phyloP scores from a whole-genome alignment of 345 rosid genomes.

The Heritiera littoralis region DNA sequence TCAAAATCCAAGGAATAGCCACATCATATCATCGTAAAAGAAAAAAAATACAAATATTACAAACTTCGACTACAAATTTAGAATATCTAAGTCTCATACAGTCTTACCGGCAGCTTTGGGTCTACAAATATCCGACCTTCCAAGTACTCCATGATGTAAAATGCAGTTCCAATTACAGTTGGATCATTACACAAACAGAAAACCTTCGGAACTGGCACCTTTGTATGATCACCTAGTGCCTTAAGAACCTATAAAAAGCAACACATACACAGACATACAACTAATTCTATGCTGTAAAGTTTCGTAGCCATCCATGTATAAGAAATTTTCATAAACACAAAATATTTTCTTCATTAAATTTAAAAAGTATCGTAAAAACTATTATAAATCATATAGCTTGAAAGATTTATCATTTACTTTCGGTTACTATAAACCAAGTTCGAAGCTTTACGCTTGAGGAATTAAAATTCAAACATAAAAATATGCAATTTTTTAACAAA shows the following conservation, averaged over 20 bases:
- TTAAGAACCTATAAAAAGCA: conserved; percentile 54
- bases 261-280: neutral
- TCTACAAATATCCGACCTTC: conserved; percentile 89
- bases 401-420: neutral
- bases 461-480: neutral
- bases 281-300: neutral
- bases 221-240: conserved; percentile 74
- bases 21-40: neutral
- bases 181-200: conserved; percentile 77
- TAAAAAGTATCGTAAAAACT: neutral
- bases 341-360: neutral
- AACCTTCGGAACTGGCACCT: conserved; percentile 87
- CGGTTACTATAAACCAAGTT: neutral
- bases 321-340: neutral
- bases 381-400: neutral
- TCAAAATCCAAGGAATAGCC: neutral
- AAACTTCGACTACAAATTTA: conserved; percentile 7
- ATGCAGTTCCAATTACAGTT: conserved; percentile 72
- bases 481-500: neutral
- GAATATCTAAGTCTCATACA: neutral
- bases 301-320: neutral
- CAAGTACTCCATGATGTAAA: conserved; percentile 95
- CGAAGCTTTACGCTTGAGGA: neutral
- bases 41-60: neutral
- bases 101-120: conserved; percentile 61